phyloP scores from a whole-genome alignment of 1,284 basidiomycete species.

The Ustilago xerochloae region DNA sequence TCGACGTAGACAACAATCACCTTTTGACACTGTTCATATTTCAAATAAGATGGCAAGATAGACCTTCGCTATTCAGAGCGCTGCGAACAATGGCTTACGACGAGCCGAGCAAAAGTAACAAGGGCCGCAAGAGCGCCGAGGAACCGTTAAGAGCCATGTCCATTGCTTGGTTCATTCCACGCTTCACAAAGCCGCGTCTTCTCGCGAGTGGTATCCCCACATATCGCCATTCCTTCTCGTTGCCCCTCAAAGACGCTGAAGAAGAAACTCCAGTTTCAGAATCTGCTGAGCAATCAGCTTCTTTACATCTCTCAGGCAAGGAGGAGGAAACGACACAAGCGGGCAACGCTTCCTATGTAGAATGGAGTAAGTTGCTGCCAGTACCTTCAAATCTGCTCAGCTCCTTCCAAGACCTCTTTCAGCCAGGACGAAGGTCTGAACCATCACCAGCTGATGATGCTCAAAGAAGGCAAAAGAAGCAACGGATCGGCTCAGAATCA shows the following conservation, averaged over 20 bases:
- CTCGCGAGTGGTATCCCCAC: slow-evolving; percentile 27
- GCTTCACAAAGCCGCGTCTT: slow-evolving; percentile 35
- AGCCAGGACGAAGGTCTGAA: not conserved
- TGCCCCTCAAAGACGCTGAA: not conserved
- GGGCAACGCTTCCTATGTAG: slow-evolving; percentile 22
- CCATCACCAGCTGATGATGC: not conserved
- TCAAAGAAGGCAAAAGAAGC: not conserved
- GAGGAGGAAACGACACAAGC: not conserved
- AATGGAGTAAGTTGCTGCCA: slow-evolving; percentile 41
- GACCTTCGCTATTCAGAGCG: not conserved
- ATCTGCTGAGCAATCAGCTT: not conserved
- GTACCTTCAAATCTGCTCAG: slow-evolving; percentile 27
- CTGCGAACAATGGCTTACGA: slow-evolving; percentile 2
- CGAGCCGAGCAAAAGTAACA: not conserved
- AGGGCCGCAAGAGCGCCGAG: not conserved
- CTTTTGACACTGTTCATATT: not conserved
- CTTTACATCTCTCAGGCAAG: not conserved
- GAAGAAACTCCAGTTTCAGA: not conserved
- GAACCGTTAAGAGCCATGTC: slow-evolving; percentile 23
- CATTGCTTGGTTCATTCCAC: slow-evolving; percentile 41
- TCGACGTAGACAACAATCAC: not conserved
- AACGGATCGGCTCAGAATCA: not conserved
- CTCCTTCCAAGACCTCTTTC: slow-evolving; percentile 28
- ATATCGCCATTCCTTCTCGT: slow-evolving; percentile 46
- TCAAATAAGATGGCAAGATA: not conserved